Conservation (phyloP, 140 eudicot species). For the Senecio squalidus region DNA sequence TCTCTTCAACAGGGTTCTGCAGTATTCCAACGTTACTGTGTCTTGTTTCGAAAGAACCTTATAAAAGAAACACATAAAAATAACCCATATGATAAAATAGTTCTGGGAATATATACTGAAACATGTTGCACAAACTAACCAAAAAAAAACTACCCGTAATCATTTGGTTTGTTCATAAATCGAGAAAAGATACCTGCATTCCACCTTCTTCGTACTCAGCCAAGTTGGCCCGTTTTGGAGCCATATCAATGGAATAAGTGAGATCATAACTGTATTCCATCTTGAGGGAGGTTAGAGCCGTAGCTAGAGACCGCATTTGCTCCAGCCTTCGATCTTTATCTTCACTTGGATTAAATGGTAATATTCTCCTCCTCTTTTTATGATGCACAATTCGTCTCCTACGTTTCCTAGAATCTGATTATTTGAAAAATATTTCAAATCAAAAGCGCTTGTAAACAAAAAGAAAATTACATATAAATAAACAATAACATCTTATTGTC, state of each 20-base stretch:
- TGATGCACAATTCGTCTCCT: slow-evolving; percentile 67
- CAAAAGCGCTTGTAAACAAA: background rate
- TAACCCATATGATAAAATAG: slow-evolving; percentile 9
- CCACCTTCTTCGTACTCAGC: slow-evolving; percentile 71
- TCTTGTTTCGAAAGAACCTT: slow-evolving; percentile 89
- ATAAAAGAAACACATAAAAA: slow-evolving; percentile 12
- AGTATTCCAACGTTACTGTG: slow-evolving; percentile 60
- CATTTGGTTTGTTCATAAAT: too few species aligned
- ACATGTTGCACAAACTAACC: too few species aligned
- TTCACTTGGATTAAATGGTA: slow-evolving; percentile 59
- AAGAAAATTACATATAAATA: background rate
- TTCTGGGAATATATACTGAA: too few species aligned
- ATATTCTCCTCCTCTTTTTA: slow-evolving; percentile 59
- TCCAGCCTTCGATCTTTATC: slow-evolving; percentile 46
- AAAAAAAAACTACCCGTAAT: too few species aligned
- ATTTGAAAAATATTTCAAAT: background rate
- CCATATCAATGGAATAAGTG: slow-evolving; percentile 59
- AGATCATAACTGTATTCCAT: slow-evolving; percentile 74
- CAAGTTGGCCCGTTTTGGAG: slow-evolving; percentile 71
- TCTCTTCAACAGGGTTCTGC: slow-evolving; percentile 62
- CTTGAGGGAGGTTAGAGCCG: slow-evolving; percentile 54
- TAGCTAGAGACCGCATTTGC: slow-evolving; percentile 84
- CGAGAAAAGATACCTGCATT: slow-evolving; percentile 63
- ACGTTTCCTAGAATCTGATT: slow-evolving; percentile 62
- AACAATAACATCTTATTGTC: background rate